Evolutionary conservation across 2,329 filamentous ascomycete species (phyloP), one percentile per base, ranked within the genome.

Genomic region (Fusarium phyllophilum): DNA sequence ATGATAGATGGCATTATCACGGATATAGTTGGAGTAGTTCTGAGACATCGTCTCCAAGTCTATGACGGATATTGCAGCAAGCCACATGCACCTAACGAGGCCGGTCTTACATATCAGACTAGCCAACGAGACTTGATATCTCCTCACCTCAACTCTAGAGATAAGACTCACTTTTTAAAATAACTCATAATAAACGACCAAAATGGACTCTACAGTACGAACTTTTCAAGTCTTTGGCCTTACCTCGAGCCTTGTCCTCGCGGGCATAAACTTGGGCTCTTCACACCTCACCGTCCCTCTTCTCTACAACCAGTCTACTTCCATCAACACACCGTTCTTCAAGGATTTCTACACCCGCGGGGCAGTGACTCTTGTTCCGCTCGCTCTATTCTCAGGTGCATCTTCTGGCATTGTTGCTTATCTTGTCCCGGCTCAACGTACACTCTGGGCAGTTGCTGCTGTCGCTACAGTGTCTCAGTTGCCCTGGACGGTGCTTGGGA

Each of bases 271-370:
- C 18, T 42, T 75, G 15, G 73, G 73, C 13, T 48, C 73, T 12
- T 75, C 73, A 2, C 69, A 66, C n/a, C 54, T 75, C 15, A 75
- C 70, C 5, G 73, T 75, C 9, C 73, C 73, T 7, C 45, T 75
- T 12, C 70, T 75, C 17, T 75, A 75, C 13, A 33, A 38, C 11
- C 66, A 67, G 22, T 70, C 73, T n/a, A 63, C 38, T 13, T 61
- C 62, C 8, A 55, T 74, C 49, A 75, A 61, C 49, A 71, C 66
- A 5, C 36, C 69, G 10, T 74, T 75, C 36, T 75, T 75, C 66
- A 74, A 71, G 14, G 62, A 75, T 5, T 71, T 75, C 39, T 75
- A 75, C 22, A 68, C 34, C 17, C 66, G 57, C 26, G 69, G 73
- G 1, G 73, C 73, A 5, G 12, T 71, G 1, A 55, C 62, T 5